Conservation (phyloP, 2,329 filamentous ascomycete species). For the Alternaria consortialis region DNA sequence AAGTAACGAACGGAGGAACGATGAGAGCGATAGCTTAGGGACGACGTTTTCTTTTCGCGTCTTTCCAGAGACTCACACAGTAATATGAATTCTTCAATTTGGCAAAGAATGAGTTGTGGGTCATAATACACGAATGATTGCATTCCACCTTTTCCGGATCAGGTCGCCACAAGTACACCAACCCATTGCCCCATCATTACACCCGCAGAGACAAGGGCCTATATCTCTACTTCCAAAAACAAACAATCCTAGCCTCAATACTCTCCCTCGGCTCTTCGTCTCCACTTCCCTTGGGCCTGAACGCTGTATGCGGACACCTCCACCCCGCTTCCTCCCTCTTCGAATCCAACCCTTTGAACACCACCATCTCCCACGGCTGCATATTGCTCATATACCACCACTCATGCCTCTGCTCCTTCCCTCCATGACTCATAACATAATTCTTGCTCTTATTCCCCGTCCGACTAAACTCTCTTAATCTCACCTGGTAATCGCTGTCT, state of each 20-base stretch:
- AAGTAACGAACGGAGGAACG: too few relatives aligned
- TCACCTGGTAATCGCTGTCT: conserved; percentile 29
- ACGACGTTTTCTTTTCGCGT: too few relatives aligned
- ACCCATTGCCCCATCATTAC: not conserved
- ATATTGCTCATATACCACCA: conserved; percentile 43
- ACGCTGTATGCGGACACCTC: conserved; percentile 40
- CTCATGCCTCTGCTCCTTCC: conserved; percentile 22
- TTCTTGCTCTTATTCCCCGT: conserved; percentile 26
- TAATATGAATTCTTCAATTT: too few relatives aligned
- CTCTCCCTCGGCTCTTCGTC: conserved; percentile 32
- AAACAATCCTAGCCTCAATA: conserved; percentile 36
- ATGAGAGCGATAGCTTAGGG: too few relatives aligned
- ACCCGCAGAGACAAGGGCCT: not conserved
- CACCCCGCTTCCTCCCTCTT: conserved; percentile 26
- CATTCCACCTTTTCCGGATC: not conserved
- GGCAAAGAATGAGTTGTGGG: too few relatives aligned
- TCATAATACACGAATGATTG: not conserved
- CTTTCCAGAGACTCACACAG: too few relatives aligned
- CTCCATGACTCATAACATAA: conserved; percentile 28
- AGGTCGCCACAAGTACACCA: not conserved
- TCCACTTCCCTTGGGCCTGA: conserved; percentile 24
- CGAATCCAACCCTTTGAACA: conserved; percentile 41
- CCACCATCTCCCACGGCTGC: conserved; percentile 31
- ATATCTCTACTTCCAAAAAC: conserved; percentile 25
- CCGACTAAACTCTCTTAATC: conserved; percentile 26